phyloP scores from a whole-genome alignment of 208 protist species.

The Leptomonas pyrrhocoris region DNA sequence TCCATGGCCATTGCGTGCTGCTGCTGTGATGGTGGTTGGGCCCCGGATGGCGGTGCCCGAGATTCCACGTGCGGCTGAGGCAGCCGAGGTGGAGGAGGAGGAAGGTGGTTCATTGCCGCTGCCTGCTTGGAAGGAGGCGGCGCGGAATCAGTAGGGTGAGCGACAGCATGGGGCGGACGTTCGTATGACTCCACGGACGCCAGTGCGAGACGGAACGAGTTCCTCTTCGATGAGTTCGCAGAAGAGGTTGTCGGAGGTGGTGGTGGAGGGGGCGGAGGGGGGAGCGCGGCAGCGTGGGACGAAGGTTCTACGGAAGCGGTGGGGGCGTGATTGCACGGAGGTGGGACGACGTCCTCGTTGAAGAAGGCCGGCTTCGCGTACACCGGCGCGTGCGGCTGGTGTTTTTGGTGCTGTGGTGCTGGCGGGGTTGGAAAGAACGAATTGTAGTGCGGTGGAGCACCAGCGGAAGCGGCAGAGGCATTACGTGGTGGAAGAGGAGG shows the following conservation, averaged over 20 bases:
- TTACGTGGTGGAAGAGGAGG: background rate
- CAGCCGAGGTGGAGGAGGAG: no score
- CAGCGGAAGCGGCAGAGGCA: background rate
- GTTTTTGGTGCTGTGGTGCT: constrained; percentile 2
- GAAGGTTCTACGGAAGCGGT: background rate
- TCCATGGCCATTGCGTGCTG: background rate
- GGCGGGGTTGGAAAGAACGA: background rate
- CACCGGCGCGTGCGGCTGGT: background rate
- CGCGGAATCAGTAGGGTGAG: background rate
- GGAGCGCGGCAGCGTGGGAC: background rate
- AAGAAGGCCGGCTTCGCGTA: background rate
- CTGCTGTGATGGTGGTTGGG: background rate
- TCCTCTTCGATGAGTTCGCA: constrained; percentile 1
- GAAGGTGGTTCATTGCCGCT: no score
- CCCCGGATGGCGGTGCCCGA: no score
- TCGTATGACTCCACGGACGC: constrained; percentile 12
- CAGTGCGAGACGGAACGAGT: background rate
- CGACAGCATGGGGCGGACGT: background rate
- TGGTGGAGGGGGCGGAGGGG: background rate
- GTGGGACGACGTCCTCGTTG: background rate
- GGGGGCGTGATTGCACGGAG: background rate
- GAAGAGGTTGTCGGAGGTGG: no score
- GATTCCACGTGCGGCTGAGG: background rate
- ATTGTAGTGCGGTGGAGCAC: background rate
- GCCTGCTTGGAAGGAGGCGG: background rate